phyloP scores from a whole-genome alignment of 768 basidiomycete genomes.

The Leucogyrophana mollusca region DNA sequence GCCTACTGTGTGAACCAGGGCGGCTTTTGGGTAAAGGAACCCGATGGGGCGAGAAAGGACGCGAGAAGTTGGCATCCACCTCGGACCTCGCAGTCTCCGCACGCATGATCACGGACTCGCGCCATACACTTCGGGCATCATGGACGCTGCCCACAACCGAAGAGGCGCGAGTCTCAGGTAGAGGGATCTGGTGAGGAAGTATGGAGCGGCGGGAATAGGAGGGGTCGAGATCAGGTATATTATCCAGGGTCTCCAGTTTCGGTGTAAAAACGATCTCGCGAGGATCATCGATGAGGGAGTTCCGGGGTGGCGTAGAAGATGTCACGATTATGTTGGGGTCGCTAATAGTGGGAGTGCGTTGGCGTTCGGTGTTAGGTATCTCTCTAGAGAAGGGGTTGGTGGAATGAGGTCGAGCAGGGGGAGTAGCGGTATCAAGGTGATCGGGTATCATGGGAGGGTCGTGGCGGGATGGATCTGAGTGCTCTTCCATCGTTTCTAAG shows the following conservation, averaged over 20 bases:
- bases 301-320: conserved; percentile 7
- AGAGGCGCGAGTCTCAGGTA: conserved; percentile 28
- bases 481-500: conserved; percentile 5
- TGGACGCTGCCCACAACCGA: conserved; percentile 26
- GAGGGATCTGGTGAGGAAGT: conserved; percentile 19
- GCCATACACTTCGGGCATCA: conserved; percentile 16
- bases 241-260: conserved; percentile 7
- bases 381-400: conserved; percentile 2
- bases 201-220: conserved; percentile 1
- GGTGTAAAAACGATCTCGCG: conserved; percentile 7
- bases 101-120: conserved; percentile 11
- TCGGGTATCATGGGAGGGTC: conserved; percentile 21
- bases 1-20: conserved; percentile 7
- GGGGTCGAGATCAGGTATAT: conserved; percentile 18
- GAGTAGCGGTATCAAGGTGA: conserved; percentile 28
- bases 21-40: conserved; percentile 4
- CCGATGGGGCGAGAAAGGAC: background rate
- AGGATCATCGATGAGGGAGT: conserved; percentile 9
- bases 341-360: background rate
- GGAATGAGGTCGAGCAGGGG: conserved; percentile 4
- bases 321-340: background rate
- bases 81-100: conserved; percentile 21
- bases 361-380: conserved; percentile 3
- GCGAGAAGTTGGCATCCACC: conserved; percentile 16
- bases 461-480: conserved; percentile 12